Base-by-base conservation (phyloP, 371 early-diverging fungal genomes). In the Circinella minor region DNA sequence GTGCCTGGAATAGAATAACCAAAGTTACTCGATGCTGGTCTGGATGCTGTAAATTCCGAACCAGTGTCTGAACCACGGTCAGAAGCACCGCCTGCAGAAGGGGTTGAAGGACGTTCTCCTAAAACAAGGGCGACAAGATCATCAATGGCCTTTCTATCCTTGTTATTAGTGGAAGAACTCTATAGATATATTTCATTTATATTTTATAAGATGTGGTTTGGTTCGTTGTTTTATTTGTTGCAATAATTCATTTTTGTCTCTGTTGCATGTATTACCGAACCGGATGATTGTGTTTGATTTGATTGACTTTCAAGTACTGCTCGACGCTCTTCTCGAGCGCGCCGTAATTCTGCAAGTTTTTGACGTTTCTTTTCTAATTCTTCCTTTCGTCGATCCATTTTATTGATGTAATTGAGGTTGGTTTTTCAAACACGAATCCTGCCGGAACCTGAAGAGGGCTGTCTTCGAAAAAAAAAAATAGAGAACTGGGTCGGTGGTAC, bases 301-400 rank as follows among this genome's bases (percentile, higher is more conserved):
- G 87, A 81, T 62, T 84, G 88, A 34, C 76, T 78, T 63, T 85
- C 76, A 39, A 93, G 73, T 11, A 89, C 86, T 51, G 81, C 82
- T 71, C 85, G 85, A 67, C 98, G 90, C 70, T 95, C 95, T 71
- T 94, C 93, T 71, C 95, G 85, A 61, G 90, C 90, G 46, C 92
- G 88, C 70, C 95, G 86, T 68, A 97, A 88, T 71, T 96, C 96
- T 4, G 94, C 95, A 61, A 97, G 83, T 86, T 95, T 95, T 69
- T 90, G 90, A 68, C 94, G 86, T 82, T 97, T 97, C 78, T 90
- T 91, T 74, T 95, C 96, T 59, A 97, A 82, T 79, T 96, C 97
- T 72, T 92, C 91, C 70, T 91, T 89, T 73, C 92, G 88, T 43
- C 88, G 83, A 71, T 93, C 91, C 91, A 68, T 68, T 17, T n/a